Evolutionary conservation across 768 basidiomycete species (phyloP), one percentile per base, ranked within the genome.

Genomic region (Tulasnella sp.): DNA sequence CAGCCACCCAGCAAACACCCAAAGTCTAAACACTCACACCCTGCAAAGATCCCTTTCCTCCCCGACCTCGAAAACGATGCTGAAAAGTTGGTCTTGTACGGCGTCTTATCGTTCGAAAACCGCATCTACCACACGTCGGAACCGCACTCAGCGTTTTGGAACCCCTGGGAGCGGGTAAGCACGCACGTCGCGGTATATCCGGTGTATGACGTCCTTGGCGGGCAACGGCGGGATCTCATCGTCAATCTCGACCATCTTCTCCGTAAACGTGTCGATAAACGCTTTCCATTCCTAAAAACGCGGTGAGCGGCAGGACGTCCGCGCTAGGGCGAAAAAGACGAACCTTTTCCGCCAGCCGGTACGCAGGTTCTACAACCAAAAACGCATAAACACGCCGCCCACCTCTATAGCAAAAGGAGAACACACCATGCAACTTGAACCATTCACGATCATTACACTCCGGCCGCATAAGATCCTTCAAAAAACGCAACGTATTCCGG

Each of bases 81-180:
- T 0, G 84, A 84, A 31, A 97, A 76, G 8, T 75, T 75, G 5
- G 69, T 77, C 70, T 98, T 98, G 73, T 99, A 99, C 0, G 94
- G 94, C 4, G 94, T 99, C 71, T 92, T 93, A 67, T 92, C 86
- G 57, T 88, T 88, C 65, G 86, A 89, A 69, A 94, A 96, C 12
- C 92, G 79, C 21, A 94, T 68, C 86, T 90, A 58, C 32, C 11
- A 27, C 23, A 6, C n/a, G n/a, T n/a, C n/a, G 36, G 3, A 23
- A 39, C 17, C 12, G 23, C 52, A 23, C n/a, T 2, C 3, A 21
- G 36, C 32, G 15, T 43, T 6, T n/a, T n/a, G 49, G 11, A 34
- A 36, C 3, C 36, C 27, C 36, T 37, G n/a, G 29, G 6, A 2
- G 21, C 17, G 12, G 15, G 12, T 32, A 31, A 36, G 8, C 34